Base-by-base conservation (phyloP, 1,284 basidiomycete genomes). In the Austroboletus niveus region DNA sequence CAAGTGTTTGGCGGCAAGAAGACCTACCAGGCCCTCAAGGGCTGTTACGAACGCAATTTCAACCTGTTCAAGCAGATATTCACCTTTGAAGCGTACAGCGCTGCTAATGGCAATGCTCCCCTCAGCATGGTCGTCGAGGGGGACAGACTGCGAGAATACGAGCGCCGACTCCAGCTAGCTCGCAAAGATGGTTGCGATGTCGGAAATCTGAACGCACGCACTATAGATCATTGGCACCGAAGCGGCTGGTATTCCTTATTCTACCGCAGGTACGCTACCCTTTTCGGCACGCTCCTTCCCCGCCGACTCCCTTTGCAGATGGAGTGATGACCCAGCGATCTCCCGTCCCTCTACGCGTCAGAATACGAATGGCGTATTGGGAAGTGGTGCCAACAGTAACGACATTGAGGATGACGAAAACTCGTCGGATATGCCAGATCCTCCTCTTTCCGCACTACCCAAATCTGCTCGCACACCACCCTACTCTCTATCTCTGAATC, bases 21-120 rank as follows among this genome's bases (percentile, higher is more conserved):
- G 65, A 84, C 86, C 10, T 89, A 87, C 57, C 86, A 89, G 60
- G 86, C 86, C 2, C 74, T 89, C 49, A 89, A 89, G 69, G 86
- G 86, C 34, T 89, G 87, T 59, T 89, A 86, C 57, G 86, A 89
- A 62, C 84, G 87, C 59, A 89, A 88, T 57, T 85, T 89, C 57
- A 87, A 87, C 57, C 70, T 88, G 9, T 89, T 88, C 75, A 87
- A 85, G 65, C 86, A 89, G 64, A 85, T 89, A 36, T 83, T 84
- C 60, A 75, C 80, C 4, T 85, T 87, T 57, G 85, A 89, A 61
- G 70, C 66, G 15, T 84, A 74, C 57, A 77, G 82, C 42, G 64
- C 67, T 2, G 69, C 77, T 51, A 63, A 71, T 31, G 71, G 70
- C 9, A 72, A 59, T 44, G 63, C 65, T 34, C 71, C 69, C 34